A percentile compares a stretch with the other conserved stretches of the same genome.
Evolutionary conservation across 495 filamentous ascomycete genomes (phyloP).

Genomic region (Neurospora hispaniola): DNA sequence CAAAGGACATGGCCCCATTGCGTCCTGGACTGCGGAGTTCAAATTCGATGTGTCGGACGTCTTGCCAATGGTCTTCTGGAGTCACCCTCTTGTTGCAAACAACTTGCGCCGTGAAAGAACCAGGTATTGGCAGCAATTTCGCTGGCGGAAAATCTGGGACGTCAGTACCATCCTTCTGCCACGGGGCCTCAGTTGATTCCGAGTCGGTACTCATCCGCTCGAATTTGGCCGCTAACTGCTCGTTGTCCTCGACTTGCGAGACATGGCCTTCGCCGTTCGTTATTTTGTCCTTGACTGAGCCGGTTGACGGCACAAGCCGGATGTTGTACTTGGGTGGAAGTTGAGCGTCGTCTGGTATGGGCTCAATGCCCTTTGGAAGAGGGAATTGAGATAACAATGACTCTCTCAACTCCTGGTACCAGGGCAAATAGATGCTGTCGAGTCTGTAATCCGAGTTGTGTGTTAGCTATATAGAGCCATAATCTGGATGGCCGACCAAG

Average conservation of each 20-base stretch:
- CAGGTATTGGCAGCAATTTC: conserved; percentile 46
- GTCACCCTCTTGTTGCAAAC: conserved; percentile 62
- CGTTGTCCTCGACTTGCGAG: not conserved
- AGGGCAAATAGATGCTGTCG: conserved; percentile 73
- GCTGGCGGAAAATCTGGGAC: conserved; percentile 21
- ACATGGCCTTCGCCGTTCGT: not conserved
- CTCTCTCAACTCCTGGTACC: conserved; percentile 55
- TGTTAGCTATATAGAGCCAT: not conserved
- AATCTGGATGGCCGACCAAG: not conserved
- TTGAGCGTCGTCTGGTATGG: conserved; percentile 65
- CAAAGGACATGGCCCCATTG: conserved; percentile 17
- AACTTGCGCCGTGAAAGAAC: conserved; percentile 33
- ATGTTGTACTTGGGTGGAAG: conserved; percentile 76
- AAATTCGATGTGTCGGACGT: conserved; percentile 41
- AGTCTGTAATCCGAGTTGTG: conserved; percentile 26
- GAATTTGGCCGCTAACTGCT: not conserved
- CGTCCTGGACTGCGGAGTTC: not conserved
- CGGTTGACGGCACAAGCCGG: conserved; percentile 25
- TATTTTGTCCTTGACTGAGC: not conserved
- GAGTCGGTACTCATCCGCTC: not conserved
- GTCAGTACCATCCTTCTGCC: not conserved
- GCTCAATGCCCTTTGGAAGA: conserved; percentile 49
- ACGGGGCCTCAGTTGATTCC: not conserved
- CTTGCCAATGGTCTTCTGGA: conserved; percentile 74
- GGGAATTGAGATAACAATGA: conserved; percentile 58